phyloP scores from a whole-genome alignment of 1,139 yeast genomes.

The Candida tetrigidarum region DNA sequence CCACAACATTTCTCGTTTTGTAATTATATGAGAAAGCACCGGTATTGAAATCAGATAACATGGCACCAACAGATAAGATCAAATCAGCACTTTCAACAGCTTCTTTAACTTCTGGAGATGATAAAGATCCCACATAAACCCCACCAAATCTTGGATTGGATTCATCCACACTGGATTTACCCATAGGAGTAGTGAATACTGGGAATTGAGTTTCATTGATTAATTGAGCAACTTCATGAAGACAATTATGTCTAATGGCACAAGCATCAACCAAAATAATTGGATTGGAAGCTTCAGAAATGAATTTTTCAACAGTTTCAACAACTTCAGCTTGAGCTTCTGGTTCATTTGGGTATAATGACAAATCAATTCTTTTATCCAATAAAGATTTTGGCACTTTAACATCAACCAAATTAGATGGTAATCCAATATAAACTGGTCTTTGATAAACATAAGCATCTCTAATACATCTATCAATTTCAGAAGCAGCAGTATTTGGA shows the following conservation, averaged over 20 bases:
- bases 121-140: slow-evolving; percentile 25
- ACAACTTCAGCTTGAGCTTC: slow-evolving; percentile 78
- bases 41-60: slow-evolving; percentile 87
- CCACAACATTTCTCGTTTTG: slow-evolving; percentile 78
- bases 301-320: slow-evolving; percentile 54
- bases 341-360: slow-evolving; percentile 63
- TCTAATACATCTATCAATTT: slow-evolving; percentile 75
- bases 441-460: slow-evolving; percentile 74
- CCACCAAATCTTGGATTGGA: slow-evolving; percentile 20
- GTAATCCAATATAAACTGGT: slow-evolving; percentile 84
- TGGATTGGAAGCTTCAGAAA: slow-evolving; percentile 66
- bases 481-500: slow-evolving; percentile 63
- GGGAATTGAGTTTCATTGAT: slow-evolving; percentile 79
- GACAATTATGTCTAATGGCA: slow-evolving; percentile 76
- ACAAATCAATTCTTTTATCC: slow-evolving; percentile 66
- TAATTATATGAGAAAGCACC: slow-evolving; percentile 87
- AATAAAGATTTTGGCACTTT: slow-evolving; percentile 59
- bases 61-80: slow-evolving; percentile 78
- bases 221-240: slow-evolving; percentile 61
- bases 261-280: slow-evolving; percentile 86
- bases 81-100: slow-evolving; percentile 80
- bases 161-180: slow-evolving; percentile 74
- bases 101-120: slow-evolving; percentile 48
- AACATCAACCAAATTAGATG: slow-evolving; percentile 78
- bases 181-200: slow-evolving; percentile 89